A percentile compares a stretch with the other conserved stretches of the same genome.
Evolutionary conservation across 1,284 basidiomycete species (phyloP).

Genomic region (Cryptococcus wingfieldii): DNA sequence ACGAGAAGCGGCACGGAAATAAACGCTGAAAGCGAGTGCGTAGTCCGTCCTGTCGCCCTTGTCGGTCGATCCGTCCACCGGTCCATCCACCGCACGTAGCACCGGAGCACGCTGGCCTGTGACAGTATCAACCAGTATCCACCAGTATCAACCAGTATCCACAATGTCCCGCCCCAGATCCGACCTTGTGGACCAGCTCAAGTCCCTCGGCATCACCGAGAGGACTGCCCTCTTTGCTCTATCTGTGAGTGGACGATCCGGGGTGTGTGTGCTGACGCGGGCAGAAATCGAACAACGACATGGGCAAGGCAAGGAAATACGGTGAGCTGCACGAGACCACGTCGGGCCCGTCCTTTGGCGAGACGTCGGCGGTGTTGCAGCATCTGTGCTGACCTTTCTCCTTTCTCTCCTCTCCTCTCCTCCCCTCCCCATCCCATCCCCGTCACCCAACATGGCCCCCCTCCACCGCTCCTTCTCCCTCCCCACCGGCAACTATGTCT

Average conservation of each 20-base stretch:
- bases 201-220: conserved; percentile 39
- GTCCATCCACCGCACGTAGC: too few relatives aligned
- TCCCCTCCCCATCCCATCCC: background rate
- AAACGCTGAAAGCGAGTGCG: too few relatives aligned
- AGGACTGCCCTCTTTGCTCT: conserved; percentile 42
- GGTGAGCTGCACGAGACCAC: conserved; percentile 25
- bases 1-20: too few relatives aligned
- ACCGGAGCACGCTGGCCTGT: too few relatives aligned
- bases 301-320: conserved; percentile 41
- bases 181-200: conserved; percentile 36
- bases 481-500: conserved; percentile 42
- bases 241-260: conserved; percentile 19
- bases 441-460: conserved; percentile 30
- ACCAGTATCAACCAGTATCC: too few relatives aligned
- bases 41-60: too few relatives aligned
- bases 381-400: background rate
- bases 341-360: background rate
- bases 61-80: too few relatives aligned
- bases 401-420: background rate
- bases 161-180: conserved; percentile 2
- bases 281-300: conserved; percentile 39
- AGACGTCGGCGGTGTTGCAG: background rate
- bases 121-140: too few relatives aligned
- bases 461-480: conserved; percentile 43
- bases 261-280: background rate